Conservation (phyloP, 495 filamentous ascomycete genomes). For the Tuber aestivum region DNA sequence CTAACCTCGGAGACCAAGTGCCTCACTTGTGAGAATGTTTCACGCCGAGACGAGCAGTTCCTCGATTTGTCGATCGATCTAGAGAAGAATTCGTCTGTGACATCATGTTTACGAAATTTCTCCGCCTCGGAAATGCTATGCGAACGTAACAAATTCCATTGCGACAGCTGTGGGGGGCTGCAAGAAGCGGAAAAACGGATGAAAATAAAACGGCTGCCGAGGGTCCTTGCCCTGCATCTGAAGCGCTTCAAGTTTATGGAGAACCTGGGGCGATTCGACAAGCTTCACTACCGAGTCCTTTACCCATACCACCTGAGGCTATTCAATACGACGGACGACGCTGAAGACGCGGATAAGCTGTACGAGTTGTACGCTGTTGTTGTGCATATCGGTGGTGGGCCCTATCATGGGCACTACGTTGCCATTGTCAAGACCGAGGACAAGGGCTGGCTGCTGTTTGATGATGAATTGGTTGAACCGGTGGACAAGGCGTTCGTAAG, state of each 20-base stretch:
- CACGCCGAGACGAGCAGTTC: slow-evolving; percentile 91
- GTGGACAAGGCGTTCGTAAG: slow-evolving; percentile 95
- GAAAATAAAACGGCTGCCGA: slow-evolving; percentile 95
- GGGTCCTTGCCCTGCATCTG: slow-evolving; percentile 83
- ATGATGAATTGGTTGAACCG: slow-evolving; percentile 97
- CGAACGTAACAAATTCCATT: slow-evolving; percentile 97
- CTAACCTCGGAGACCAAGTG: slow-evolving; percentile 95
- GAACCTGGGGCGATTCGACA: slow-evolving; percentile 84
- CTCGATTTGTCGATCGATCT: slow-evolving; percentile 93
- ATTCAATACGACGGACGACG: slow-evolving; percentile 97
- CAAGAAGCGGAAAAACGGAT: slow-evolving; percentile 98
- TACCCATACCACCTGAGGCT: slow-evolving; percentile 94
- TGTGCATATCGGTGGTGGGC: slow-evolving; percentile 97
- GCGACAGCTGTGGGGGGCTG: slow-evolving; percentile 90
- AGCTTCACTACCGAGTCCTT: slow-evolving; percentile 92
- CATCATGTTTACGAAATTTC: slow-evolving; percentile 88
- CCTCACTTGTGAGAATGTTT: slow-evolving; percentile 90
- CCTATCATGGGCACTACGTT: slow-evolving; percentile 96
- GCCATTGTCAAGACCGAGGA: slow-evolving; percentile 97
- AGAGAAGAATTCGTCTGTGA: slow-evolving; percentile 92
- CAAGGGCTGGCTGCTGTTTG: slow-evolving; percentile 89
- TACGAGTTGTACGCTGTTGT: slow-evolving; percentile 98
- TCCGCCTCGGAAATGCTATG: slow-evolving; percentile 98
- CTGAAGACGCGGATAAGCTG: slow-evolving; percentile 85
- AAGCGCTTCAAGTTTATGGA: slow-evolving; percentile 98